Percentiles rank a stretch among this genome's conserved stretches.
These are phyloP conservation scores for Cryptococcus sp. DNA, from an alignment of 1,284 basidiomycete species.

Conservation along the genomic window DNA sequence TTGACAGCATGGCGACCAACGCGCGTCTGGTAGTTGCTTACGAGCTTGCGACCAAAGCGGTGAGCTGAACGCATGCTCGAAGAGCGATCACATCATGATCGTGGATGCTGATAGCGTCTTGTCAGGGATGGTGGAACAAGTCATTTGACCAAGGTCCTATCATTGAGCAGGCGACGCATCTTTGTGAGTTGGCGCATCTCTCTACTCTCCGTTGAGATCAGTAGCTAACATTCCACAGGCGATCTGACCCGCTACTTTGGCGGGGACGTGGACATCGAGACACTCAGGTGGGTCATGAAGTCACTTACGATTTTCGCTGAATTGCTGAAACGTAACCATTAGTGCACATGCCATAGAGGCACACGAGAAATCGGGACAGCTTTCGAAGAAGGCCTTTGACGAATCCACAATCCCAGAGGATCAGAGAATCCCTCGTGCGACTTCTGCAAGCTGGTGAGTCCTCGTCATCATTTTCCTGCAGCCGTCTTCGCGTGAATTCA, in stretches of 20 bases:
- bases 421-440: constrained; percentile 53
- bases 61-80: constrained; percentile 10
- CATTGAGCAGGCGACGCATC: constrained; percentile 60
- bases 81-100: constrained; percentile 24
- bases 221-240: constrained; percentile 40
- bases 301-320: not conserved
- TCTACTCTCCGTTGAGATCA: not conserved
- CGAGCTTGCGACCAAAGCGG: constrained; percentile 42
- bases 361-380: constrained; percentile 55
- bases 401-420: constrained; percentile 52
- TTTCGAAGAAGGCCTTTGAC: constrained; percentile 56
- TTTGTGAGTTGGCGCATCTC: constrained; percentile 39
- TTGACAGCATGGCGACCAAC: constrained; percentile 55
- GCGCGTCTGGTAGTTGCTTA: constrained; percentile 58
- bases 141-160: constrained; percentile 55
- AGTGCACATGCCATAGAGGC: constrained; percentile 43
- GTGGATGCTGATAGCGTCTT: not conserved
- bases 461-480: constrained; percentile 21
- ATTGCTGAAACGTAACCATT: constrained; percentile 11
- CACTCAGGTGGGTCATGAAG: constrained; percentile 51
- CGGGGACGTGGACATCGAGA: constrained; percentile 58
- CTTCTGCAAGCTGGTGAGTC: constrained; percentile 52
- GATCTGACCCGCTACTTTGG: constrained; percentile 57
- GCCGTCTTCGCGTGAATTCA: constrained; percentile 7
- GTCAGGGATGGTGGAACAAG: constrained; percentile 61